These are phyloP conservation scores for Fusarium stilboides DNA, from an alignment of 2,329 filamentous ascomycete species.

Conservation along the genomic window DNA sequence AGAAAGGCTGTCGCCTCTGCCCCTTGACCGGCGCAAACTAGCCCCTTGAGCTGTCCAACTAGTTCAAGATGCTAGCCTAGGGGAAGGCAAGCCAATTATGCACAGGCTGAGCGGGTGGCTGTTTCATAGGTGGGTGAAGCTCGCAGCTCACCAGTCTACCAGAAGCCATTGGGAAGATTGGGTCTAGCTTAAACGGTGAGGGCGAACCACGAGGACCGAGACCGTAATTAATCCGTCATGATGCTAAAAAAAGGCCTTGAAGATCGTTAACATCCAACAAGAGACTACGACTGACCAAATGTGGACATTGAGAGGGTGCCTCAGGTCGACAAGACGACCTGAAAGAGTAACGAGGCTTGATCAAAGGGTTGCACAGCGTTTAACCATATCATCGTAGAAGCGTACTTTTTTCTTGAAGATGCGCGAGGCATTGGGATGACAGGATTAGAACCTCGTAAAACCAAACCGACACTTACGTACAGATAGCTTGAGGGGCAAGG, in stretches of 20 bases:
- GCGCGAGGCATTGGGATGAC: constrained; percentile 12
- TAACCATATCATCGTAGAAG: too few relatives aligned
- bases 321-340: constrained; percentile 26
- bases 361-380: too few relatives aligned
- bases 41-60: constrained; percentile 17
- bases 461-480: constrained; percentile 16
- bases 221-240: constrained; percentile 45
- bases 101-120: constrained; percentile 35
- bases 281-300: constrained; percentile 4
- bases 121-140: constrained; percentile 36
- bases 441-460: constrained; percentile 39
- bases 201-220: constrained; percentile 28
- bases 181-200: constrained; percentile 42
- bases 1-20: constrained; percentile 8
- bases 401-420: neutral
- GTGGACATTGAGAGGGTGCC: constrained; percentile 13
- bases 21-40: constrained; percentile 23
- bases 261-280: constrained; percentile 13
- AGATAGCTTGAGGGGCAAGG: too few relatives aligned
- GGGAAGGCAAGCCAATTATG: constrained; percentile 2
- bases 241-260: constrained; percentile 42
- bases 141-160: constrained; percentile 19
- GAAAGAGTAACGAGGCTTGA: constrained; percentile 16
- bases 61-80: constrained; percentile 5
- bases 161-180: constrained; percentile 15